Evolutionary conservation across 257 asterid genomes (phyloP).

Genomic region (Sherardia arvensis): DNA sequence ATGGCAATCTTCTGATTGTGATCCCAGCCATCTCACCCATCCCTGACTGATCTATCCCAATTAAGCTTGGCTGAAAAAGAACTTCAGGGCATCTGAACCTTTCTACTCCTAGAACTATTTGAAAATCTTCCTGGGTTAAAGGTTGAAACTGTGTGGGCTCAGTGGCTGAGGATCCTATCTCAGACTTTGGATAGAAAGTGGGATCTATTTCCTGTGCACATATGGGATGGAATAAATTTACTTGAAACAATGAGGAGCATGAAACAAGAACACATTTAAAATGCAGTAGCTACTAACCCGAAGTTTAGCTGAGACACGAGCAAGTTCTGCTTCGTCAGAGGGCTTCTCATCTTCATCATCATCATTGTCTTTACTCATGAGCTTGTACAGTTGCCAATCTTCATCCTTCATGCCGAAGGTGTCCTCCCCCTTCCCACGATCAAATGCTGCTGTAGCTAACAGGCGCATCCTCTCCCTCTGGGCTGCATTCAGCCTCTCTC

Average conservation of each 20-base stretch:
- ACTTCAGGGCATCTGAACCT: conserved; percentile 93
- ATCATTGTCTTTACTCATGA: conserved; percentile 85
- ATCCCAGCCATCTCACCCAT: conserved; percentile 80
- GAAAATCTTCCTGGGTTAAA: conserved; percentile 82
- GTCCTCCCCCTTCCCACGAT: conserved; percentile 98
- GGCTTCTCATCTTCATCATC: conserved; percentile 66
- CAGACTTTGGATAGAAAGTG: conserved; percentile 55
- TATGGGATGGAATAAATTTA: neutral
- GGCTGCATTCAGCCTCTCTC: conserved; percentile 79
- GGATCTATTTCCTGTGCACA: conserved; percentile 80
- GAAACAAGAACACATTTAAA: neutral
- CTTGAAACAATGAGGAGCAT: neutral
- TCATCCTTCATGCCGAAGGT: conserved; percentile 89
- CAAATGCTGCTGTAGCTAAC: conserved; percentile 96
- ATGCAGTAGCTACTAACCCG: conserved; percentile 31
- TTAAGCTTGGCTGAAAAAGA: conserved; percentile 61
- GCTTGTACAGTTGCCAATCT: conserved; percentile 98
- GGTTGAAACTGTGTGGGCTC: conserved; percentile 80
- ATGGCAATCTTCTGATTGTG: conserved; percentile 57
- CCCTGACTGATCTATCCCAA: conserved; percentile 91
- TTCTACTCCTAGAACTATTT: conserved; percentile 73
- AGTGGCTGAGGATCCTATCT: conserved; percentile 43
- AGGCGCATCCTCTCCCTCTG: conserved; percentile 99
- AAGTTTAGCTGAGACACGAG: conserved; percentile 78
- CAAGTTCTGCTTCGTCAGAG: conserved; percentile 75